Base-by-base conservation (phyloP, 1,284 basidiomycete genomes). In the Phenoliferia sp. region DNA sequence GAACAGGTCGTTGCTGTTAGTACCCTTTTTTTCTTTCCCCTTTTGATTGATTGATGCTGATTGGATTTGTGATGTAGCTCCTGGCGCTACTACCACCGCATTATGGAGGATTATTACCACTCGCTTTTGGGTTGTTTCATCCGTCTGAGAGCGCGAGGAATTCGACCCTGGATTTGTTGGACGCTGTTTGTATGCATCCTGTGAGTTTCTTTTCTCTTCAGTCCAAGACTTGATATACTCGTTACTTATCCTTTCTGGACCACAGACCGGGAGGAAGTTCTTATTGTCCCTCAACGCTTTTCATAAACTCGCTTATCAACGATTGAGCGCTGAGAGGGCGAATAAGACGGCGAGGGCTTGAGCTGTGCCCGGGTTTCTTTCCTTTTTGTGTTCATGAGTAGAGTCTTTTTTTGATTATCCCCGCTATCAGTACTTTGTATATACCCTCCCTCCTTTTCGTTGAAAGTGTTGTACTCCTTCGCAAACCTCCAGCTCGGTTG, bases 101-200 rank as follows among this genome's bases (percentile, higher is more conserved):
- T 74, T 83, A 84, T 7, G 91, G 92, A 48, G 95, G 95, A 0
- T 81, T 98, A 50, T 81, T 90, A 32, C 90, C 92, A 16, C 81
- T 99, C 32, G 88, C 88, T 29, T 92, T 94, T 78, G 90, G 92
- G 1, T 82, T 98, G 3, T 93, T 97, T 80, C 94, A 98, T 80
- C 90, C 91, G 52, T 84, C 84, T 44, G 84, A 88, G 69, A 77
- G 80, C 15, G 86, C 95, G 32, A 86, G 93, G 36, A 88, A 91
- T 35, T 82, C 86, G 22, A 88, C 90, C 0, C 85, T 97, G 28
- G 90, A 94, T 68, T 82, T 96, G 56, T 86, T 97, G 72, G 87
- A 90, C 74, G 86, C 87, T 65, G 78, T 97, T 36, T 86, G 91
- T 63, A 79, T 82, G 36, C 88, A 88, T 76, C 85, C 89, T 19